Evolutionary conservation across 768 basidiomycete genomes (phyloP).

Genomic region (Boletellus ananiceps): DNA sequence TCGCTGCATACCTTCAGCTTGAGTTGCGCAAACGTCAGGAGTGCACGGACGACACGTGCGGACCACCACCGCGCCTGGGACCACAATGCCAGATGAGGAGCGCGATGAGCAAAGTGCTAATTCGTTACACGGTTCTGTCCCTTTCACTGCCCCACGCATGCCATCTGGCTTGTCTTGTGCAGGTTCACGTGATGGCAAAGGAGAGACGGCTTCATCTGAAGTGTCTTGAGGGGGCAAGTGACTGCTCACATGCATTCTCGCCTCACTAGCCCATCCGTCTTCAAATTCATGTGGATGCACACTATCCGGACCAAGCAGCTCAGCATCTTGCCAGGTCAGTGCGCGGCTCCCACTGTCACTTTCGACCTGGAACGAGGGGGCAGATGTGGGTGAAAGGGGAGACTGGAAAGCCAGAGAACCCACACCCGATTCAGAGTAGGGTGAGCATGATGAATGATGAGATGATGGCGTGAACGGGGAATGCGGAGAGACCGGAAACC

Average conservation of each 20-base stretch:
- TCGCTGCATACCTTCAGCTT: conserved; percentile 58
- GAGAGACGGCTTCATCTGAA: background rate
- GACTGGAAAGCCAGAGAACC: conserved; percentile 14
- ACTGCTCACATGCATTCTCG: conserved; percentile 11
- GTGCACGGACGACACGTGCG: conserved; percentile 60
- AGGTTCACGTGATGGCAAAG: background rate
- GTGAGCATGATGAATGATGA: conserved; percentile 15
- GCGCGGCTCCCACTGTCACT: conserved; percentile 19
- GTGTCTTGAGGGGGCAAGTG: conserved; percentile 6
- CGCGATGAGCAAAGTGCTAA: background rate
- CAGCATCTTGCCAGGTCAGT: conserved; percentile 40
- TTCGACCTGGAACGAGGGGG: conserved; percentile 10
- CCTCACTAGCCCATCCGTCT: conserved; percentile 29
- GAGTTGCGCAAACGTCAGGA: conserved; percentile 61
- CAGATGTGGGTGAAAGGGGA: conserved; percentile 9
- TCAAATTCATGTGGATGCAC: conserved; percentile 41
- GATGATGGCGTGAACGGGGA: conserved; percentile 21
- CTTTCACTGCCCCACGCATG: conserved; percentile 3
- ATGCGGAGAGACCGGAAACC: conserved; percentile 13
- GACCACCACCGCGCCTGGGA: conserved; percentile 44
- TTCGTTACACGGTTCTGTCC: conserved; percentile 4
- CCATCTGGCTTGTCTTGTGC: conserved; percentile 3
- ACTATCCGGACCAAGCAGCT: conserved; percentile 43
- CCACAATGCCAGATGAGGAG: conserved; percentile 3
- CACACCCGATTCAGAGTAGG: conserved; percentile 14